Evolutionary conservation across 1,284 basidiomycete genomes (phyloP), one percentile per base, ranked within the genome.

Genomic region (Sutorius eximius): DNA sequence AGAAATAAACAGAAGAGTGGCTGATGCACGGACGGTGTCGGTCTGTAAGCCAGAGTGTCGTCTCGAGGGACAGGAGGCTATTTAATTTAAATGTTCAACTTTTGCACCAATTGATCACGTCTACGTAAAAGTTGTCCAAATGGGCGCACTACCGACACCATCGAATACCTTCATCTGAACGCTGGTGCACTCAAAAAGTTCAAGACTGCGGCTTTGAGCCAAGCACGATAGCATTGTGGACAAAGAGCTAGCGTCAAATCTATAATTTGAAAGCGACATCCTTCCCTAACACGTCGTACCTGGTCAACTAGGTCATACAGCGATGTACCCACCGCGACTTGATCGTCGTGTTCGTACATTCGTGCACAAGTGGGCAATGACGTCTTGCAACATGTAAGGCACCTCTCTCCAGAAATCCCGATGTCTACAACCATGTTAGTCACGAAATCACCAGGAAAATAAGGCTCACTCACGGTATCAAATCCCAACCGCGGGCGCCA

Each of bases 331-430:
- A 45, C 86, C 83, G 53, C 85, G 79, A 64, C 75, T 82, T 16
- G 83, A 75, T n/a, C 81, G 81, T 62, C 82, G 79, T 58, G 85
- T 82, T 51, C 86, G 84, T 44, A 89, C 78, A 45, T 79, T 79
- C 20, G 87, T 85, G 70, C 88, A 90, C 41, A 92, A 71, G 71
- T 91, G 89, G 15, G 85, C 82, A 46, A 85, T 67, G 33, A 93
- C 82, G 63, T 93, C 91, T 38, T 79, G 77, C 34, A 91, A 68
- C 82, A 93, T 87, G 63, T 89, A 91, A 5, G 91, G 91, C 5
- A 93, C 86, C 71, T 93, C 91, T 70, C 84, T 76, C 89, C 89
- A 92, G 72, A 93, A 91, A 68, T 92, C 89, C 44, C 89, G 87
- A 71, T 93, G 90, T 57, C 90, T 92, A 60, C 42, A 11, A 49